Evolutionary conservation across 257 asterid genomes (phyloP).

Genomic region (Catharanthus roseus): DNA sequence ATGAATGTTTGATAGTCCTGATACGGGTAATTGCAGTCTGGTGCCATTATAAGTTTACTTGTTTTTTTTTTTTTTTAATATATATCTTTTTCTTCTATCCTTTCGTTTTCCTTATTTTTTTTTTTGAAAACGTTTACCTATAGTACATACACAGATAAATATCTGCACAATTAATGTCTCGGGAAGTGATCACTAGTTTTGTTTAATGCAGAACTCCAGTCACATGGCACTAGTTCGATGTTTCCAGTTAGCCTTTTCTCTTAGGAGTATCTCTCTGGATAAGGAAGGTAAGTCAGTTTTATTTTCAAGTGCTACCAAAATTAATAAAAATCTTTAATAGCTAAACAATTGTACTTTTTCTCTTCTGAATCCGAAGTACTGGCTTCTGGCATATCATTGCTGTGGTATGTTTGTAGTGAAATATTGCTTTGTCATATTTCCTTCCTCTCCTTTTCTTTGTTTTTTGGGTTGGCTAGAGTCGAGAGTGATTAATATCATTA

Average conservation of each 20-base stretch:
- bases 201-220: constrained; percentile 34
- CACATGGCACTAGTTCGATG: constrained; percentile 41
- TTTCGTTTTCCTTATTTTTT: neutral
- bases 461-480: neutral
- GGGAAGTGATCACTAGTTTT: neutral
- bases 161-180: neutral
- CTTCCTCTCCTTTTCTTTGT: neutral
- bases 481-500: too few relatives aligned
- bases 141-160: too few relatives aligned
- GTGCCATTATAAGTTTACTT: neutral
- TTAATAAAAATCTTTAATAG: neutral
- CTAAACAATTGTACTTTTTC: neutral
- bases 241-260: constrained; percentile 48
- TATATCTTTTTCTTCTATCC: too few relatives aligned
- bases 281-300: constrained; percentile 34
- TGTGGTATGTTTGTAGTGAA: neutral
- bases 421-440: neutral
- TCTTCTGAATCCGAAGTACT: neutral
- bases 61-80: neutral
- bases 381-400: neutral
- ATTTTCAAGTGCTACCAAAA: neutral
- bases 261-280: constrained; percentile 34
- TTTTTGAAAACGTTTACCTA: too few relatives aligned
- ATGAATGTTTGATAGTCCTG: neutral
- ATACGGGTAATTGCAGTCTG: neutral